A percentile compares a stretch with the other conserved stretches of the same genome.
Conservation (phyloP, 1,284 basidiomycete species). For the Gomphus bonarii region DNA sequence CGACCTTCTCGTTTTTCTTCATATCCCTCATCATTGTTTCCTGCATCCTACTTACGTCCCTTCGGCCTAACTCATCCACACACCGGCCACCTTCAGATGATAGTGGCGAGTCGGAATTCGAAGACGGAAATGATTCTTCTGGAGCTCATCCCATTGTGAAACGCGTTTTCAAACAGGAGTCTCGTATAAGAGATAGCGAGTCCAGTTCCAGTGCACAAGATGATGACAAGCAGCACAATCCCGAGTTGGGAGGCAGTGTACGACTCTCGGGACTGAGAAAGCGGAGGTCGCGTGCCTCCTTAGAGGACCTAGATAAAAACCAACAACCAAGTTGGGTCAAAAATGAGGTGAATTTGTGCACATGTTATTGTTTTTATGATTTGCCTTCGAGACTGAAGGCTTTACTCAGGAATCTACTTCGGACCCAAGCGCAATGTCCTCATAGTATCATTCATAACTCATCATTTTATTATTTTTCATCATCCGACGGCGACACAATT, state of each 20-base stretch:
- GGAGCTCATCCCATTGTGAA: neutral
- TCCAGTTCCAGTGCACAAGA: neutral
- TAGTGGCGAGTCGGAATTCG: neutral
- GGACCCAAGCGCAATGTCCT: neutral
- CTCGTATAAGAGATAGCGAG: neutral
- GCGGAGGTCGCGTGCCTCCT: neutral
- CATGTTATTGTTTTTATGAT: neutral
- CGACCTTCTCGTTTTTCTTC: constrained; percentile 36
- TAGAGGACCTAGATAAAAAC: neutral
- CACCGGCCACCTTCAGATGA: neutral
- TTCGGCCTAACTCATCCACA: constrained; percentile 11
- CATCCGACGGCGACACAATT: neutral
- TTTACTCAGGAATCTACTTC: neutral
- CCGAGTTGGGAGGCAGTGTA: neutral
- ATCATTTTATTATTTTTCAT: neutral
- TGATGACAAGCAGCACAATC: neutral
- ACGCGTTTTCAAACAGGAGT: neutral
- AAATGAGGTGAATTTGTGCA: neutral
- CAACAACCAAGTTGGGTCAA: neutral
- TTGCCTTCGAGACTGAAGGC: neutral
- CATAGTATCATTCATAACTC: neutral
- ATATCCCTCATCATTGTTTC: constrained; percentile 24
- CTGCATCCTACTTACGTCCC: constrained; percentile 35
- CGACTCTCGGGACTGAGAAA: neutral
- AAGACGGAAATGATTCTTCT: neutral